Conservation (phyloP, 2,329 filamentous ascomycete genomes). For the Bipolaris victoriae region DNA sequence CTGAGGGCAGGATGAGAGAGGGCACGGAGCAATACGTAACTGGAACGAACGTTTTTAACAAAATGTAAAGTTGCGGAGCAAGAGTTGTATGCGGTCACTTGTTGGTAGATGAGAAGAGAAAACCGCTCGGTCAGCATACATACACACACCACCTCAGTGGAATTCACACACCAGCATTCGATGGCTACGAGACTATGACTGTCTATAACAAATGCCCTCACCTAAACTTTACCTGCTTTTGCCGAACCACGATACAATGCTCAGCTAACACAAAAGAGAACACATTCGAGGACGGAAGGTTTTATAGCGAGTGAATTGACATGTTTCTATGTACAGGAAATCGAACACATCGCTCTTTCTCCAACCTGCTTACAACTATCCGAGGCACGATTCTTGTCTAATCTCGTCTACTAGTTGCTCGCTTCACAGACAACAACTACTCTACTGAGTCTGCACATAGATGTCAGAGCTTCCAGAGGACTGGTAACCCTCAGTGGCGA, state of each 20-base stretch:
- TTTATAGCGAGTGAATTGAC: neutral
- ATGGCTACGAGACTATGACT: neutral
- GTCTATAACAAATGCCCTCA: neutral
- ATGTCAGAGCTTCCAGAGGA: slow-evolving; percentile 49
- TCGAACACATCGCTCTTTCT: neutral
- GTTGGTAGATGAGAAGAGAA: neutral
- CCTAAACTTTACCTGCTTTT: too few species aligned
- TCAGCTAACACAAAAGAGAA: neutral
- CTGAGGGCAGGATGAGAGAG: slow-evolving; percentile 27
- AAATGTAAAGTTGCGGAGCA: slow-evolving; percentile 31
- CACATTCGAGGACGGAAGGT: neutral
- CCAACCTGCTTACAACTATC: neutral
- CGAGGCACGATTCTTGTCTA: neutral
- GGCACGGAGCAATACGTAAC: slow-evolving; percentile 23
- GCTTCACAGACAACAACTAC: too few species aligned
- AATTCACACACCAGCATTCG: neutral
- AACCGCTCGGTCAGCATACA: neutral
- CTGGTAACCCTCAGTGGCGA: slow-evolving; percentile 61
- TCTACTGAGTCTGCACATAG: slow-evolving; percentile 13
- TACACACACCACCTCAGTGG: neutral
- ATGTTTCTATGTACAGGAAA: neutral
- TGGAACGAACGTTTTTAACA: slow-evolving; percentile 37
- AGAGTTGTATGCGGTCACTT: neutral
- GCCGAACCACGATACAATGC: neutral
- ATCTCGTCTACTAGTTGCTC: neutral